These are phyloP conservation scores for Solanum boliviense DNA, from an alignment of 257 asterid species.

Conservation along the genomic window DNA sequence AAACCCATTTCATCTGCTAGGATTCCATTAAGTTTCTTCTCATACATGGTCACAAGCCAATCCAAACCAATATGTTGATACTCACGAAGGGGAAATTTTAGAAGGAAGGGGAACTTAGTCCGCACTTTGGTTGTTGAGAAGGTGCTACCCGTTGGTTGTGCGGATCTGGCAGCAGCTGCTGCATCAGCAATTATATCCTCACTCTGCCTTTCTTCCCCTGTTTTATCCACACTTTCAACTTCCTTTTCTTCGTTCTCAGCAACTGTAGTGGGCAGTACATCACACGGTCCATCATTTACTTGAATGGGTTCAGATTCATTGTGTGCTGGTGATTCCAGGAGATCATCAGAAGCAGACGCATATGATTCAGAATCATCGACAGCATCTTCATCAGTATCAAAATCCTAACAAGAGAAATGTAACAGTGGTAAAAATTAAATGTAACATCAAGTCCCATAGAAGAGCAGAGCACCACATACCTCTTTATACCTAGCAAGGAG, in stretches of 20 bases:
- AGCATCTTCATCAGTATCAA: constrained; percentile 29
- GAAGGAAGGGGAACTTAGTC: constrained; percentile 92
- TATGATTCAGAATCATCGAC: constrained; percentile 31
- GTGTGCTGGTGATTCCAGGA: constrained; percentile 28
- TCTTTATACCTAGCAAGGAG: constrained; percentile 86
- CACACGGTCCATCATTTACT: constrained; percentile 31
- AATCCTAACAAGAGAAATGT: constrained; percentile 31
- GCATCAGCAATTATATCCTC: constrained; percentile 85
- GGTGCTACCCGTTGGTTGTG: constrained; percentile 98
- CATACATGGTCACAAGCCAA: constrained; percentile 99
- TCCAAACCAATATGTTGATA: constrained; percentile 98
- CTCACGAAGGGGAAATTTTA: constrained; percentile 95
- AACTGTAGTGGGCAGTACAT: constrained; percentile 19
- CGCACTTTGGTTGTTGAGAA: constrained; percentile 91
- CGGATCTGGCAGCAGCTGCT: constrained; percentile 96
- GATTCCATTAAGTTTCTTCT: constrained; percentile 96
- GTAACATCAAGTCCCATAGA: constrained; percentile 1
- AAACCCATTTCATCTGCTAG: constrained; percentile 99
- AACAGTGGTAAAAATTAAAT: constrained; percentile 14
- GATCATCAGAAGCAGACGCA: constrained; percentile 57
- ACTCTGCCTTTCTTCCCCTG: constrained; percentile 57
- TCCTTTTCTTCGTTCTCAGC: constrained; percentile 34
- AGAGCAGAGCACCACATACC: constrained; percentile 43
- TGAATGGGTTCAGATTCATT: constrained; percentile 26
- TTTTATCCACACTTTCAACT: constrained; percentile 32